Percentiles rank a stretch among this genome's conserved stretches.
These are phyloP conservation scores for Pythium coloratum DNA, from an alignment of 352 stramenopile genomes.

Conservation along the genomic window DNA sequence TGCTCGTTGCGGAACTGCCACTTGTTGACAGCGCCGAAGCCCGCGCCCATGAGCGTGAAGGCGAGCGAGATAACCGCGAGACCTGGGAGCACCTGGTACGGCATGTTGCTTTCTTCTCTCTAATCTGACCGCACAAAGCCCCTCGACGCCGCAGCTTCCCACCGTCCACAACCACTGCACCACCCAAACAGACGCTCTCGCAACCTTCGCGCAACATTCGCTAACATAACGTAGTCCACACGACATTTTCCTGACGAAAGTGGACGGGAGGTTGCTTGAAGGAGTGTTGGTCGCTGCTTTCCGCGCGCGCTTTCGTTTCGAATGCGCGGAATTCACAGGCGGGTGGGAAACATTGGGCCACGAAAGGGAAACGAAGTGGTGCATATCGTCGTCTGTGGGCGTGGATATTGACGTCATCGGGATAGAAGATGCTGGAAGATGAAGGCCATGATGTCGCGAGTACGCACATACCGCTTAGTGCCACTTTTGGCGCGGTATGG, in stretches of 20 bases:
- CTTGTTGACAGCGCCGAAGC: constrained; percentile 76
- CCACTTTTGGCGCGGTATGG: constrained; percentile 1
- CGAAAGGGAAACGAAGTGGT: constrained; percentile 8
- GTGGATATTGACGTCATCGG: not conserved
- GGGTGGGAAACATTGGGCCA: not conserved
- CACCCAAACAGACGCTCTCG: constrained; percentile 25
- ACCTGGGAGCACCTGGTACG: constrained; percentile 84
- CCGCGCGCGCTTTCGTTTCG: constrained; percentile 16
- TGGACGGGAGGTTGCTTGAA: not conserved
- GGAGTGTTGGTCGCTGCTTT: constrained; percentile 20
- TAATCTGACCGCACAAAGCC: constrained; percentile 11
- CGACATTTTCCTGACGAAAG: not conserved
- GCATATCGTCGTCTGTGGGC: not conserved
- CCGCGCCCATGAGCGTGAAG: constrained; percentile 80
- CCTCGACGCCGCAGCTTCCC: constrained; percentile 1
- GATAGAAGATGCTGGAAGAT: not conserved
- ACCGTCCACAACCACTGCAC: constrained; percentile 17
- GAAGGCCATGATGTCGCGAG: not conserved
- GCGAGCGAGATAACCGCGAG: constrained; percentile 73
- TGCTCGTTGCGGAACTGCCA: constrained; percentile 62
- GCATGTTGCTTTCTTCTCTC: constrained; percentile 45
- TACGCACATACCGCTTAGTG: not conserved
- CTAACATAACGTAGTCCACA: constrained; percentile 9
- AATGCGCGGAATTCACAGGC: constrained; percentile 16
- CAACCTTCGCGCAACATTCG: constrained; percentile 25